phyloP scores from a whole-genome alignment of 2,329 filamentous ascomycete species.

The Sporothrix schenckii region DNA sequence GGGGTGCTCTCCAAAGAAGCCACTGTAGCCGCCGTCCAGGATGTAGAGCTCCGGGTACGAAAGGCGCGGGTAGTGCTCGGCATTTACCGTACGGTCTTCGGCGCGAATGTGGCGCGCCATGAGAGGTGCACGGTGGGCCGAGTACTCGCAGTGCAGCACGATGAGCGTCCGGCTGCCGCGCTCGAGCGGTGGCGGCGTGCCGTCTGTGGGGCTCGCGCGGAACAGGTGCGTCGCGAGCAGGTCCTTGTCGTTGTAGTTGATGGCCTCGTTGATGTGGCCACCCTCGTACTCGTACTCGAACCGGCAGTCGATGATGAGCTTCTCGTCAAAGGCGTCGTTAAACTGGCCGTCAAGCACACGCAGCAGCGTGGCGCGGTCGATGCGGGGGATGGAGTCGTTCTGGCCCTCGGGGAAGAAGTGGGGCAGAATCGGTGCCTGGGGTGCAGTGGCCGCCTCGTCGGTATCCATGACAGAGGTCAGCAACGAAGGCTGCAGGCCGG shows the following conservation, averaged over 20 bases:
- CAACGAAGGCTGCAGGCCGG: constrained; percentile 50
- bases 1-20: constrained; percentile 80
- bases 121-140: constrained; percentile 89
- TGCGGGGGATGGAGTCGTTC: constrained; percentile 84
- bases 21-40: constrained; percentile 92
- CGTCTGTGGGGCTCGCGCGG: constrained; percentile 45
- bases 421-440: constrained; percentile 68
- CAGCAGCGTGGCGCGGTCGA: constrained; percentile 77
- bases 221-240: constrained; percentile 79
- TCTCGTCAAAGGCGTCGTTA: constrained; percentile 73
- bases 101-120: constrained; percentile 95
- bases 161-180: constrained; percentile 69
- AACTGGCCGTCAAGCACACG: constrained; percentile 87
- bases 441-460: constrained; percentile 65
- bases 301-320: constrained; percentile 90
- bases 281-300: constrained; percentile 99
- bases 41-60: constrained; percentile 99
- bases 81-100: constrained; percentile 82
- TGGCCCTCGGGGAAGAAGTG: constrained; percentile 81
- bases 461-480: constrained; percentile 81
- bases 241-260: constrained; percentile 98
- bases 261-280: constrained; percentile 87
- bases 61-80: constrained; percentile 80
- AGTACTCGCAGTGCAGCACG: constrained; percentile 98
- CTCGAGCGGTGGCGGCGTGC: constrained; percentile 51